Percentiles rank a stretch among this genome's conserved stretches.
Conservation (phyloP, 2,329 filamentous ascomycete species). For the Verticillium nubilum region DNA sequence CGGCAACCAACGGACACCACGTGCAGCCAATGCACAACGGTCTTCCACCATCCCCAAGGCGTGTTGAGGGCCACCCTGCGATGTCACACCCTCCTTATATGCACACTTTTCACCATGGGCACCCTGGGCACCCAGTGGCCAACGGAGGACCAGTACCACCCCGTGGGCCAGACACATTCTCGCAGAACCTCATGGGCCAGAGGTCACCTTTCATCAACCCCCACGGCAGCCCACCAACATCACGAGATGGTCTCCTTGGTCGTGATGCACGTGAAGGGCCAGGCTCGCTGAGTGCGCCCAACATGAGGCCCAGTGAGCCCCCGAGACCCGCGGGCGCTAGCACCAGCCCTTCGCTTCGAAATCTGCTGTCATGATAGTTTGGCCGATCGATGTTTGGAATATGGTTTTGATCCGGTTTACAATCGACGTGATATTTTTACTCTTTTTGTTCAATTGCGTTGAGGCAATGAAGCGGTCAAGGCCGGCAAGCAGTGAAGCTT, state of each 20-base stretch:
- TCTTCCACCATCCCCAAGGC: slow-evolving; percentile 42
- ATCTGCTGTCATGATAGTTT: slow-evolving; percentile 59
- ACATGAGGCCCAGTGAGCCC: slow-evolving; percentile 15
- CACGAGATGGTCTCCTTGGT: slow-evolving; percentile 28
- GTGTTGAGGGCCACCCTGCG: slow-evolving; percentile 26
- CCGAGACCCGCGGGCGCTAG: slow-evolving; percentile 54
- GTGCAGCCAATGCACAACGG: slow-evolving; percentile 37
- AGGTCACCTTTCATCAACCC: slow-evolving; percentile 35
- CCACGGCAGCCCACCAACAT: slow-evolving; percentile 35
- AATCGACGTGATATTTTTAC: not conserved
- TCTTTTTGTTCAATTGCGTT: not conserved
- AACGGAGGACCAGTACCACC: slow-evolving; percentile 35
- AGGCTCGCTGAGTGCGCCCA: slow-evolving; percentile 18
- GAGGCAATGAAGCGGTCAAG: not conserved
- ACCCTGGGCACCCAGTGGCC: slow-evolving; percentile 24
- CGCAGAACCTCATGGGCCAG: slow-evolving; percentile 36
- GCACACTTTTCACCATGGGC: slow-evolving; percentile 15
- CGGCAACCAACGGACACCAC: slow-evolving; percentile 36
- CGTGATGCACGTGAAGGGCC: slow-evolving; percentile 8
- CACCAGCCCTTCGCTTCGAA: slow-evolving; percentile 69
- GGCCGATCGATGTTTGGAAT: not conserved
- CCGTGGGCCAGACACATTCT: slow-evolving; percentile 38
- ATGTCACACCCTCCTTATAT: slow-evolving; percentile 18
- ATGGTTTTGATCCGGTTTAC: not conserved
- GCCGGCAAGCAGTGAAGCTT: not conserved